Evolutionary conservation across 2,329 filamentous ascomycete species (phyloP).

Genomic region (Domatiomyces globalis): DNA sequence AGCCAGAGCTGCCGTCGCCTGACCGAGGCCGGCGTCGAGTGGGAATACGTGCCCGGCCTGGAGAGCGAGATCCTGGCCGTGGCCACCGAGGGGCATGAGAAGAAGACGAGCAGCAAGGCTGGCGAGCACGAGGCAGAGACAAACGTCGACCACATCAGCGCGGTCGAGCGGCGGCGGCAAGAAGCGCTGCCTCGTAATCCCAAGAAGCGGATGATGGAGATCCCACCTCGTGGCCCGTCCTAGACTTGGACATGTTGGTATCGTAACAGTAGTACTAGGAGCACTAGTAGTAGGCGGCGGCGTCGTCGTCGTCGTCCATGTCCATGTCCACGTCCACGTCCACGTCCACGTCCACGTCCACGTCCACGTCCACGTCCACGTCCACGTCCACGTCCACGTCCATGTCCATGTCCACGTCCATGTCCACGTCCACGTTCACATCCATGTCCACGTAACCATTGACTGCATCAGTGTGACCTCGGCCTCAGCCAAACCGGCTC

Average conservation of each 20-base stretch:
- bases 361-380: too few relatives aligned
- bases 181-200: conserved; percentile 28
- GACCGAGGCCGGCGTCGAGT: conserved; percentile 56
- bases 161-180: conserved; percentile 26
- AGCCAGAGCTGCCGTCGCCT: conserved; percentile 63
- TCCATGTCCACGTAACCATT: too few relatives aligned
- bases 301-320: neutral
- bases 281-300: neutral
- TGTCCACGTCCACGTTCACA: too few relatives aligned
- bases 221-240: neutral
- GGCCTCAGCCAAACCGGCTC: conserved; percentile 24
- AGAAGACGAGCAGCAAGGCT: conserved; percentile 15
- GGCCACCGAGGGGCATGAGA: conserved; percentile 66
- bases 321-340: too few relatives aligned
- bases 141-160: conserved; percentile 26
- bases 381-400: too few relatives aligned
- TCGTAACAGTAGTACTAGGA: neutral
- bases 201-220: conserved; percentile 35
- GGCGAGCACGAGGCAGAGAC: conserved; percentile 14
- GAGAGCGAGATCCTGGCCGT: conserved; percentile 69
- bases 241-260: too few relatives aligned
- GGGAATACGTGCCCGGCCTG: conserved; percentile 58
- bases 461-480: too few relatives aligned
- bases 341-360: too few relatives aligned
- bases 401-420: too few relatives aligned